A percentile compares a stretch with the other conserved stretches of the same genome.
phyloP scores from a whole-genome alignment of 2,329 filamentous ascomycete species.

The Cladosporium sp. region DNA sequence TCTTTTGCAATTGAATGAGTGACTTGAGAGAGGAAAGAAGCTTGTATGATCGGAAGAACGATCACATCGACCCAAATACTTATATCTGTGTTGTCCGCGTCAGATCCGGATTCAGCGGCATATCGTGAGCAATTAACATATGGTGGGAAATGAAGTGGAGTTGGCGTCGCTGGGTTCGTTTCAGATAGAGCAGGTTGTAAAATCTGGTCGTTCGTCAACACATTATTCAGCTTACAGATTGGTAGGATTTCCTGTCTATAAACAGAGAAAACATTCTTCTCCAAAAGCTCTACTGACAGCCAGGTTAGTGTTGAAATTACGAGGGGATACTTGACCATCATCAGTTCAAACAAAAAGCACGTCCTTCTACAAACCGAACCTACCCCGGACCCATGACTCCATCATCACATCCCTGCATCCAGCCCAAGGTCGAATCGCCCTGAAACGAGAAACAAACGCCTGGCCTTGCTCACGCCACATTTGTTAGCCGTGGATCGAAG shows the following conservation, averaged over 20 bases:
- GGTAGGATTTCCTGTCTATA: no score
- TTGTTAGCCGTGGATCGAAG: no score
- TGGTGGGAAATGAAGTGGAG: conserved; percentile 7
- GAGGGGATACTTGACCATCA: no score
- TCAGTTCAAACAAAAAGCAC: no score
- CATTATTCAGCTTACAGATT: no score
- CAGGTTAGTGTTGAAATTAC: no score
- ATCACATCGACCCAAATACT: not conserved
- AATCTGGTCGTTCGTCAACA: no score
- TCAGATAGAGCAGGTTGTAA: not conserved
- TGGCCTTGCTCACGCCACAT: no score
- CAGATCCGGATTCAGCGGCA: conserved; percentile 9
- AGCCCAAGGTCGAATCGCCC: not conserved
- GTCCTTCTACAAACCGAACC: no score
- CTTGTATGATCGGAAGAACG: not conserved
- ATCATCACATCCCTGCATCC: not conserved
- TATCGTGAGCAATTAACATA: not conserved
- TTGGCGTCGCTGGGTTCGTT: conserved; percentile 1
- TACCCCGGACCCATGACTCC: not conserved
- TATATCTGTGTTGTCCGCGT: not conserved
- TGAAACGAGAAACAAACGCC: not conserved
- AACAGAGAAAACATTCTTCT: no score
- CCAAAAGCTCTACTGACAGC: no score
- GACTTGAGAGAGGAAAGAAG: not conserved
- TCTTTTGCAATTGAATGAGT: not conserved